Base-by-base conservation (phyloP, 2,329 filamentous ascomycete genomes). In the Claviceps paspali region DNA sequence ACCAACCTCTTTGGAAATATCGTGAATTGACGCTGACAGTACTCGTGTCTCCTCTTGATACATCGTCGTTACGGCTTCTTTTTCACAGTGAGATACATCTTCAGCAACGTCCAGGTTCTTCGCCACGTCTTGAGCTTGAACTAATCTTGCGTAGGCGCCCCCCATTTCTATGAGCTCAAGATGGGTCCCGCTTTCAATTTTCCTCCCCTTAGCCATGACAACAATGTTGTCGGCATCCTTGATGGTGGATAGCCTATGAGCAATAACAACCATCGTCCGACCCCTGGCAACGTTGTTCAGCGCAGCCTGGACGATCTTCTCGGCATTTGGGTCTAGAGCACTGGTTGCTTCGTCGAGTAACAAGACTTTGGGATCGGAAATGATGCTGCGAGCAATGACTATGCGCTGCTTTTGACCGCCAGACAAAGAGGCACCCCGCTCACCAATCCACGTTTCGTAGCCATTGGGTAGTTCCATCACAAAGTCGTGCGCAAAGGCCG, bases 271-370 rank as follows among this genome's bases (percentile, higher is more conserved):
- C 3, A 75, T 79, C 1, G 77, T 82, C 12, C 76, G 62, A 18
- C 67, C 66, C 30, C 64, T 59, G 1, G 71, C 70, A 7, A 59
- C 59, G 5, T 66, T 64, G 41, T 70, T 66, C 14, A 77, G 60
- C 0, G 72, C 70, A 35, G 61, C 52, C 43, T 76, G 72, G 0
- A 77, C 72, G 18, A 70, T 61, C 21, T 60, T 58, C 35, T 67
- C 62, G 2, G 64, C 58, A 12, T 59, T 58, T 2, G 61, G 58
- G 29, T 65, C 61, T 8, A 66, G 50, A 1, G 77, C 74, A 35
- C 69, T 76, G 0, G 78, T 82, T 2, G 78, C 78, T 52, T 82
- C 79, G 44, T 83, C 79, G 2, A 82, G 60, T 22, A 82, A 68
- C 0, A 82, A 57, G 29, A 82, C 72, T 2, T 62, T 62, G 0